Evolutionary conservation across 176 grass and related monocot genomes (phyloP).

Genomic region (Otatea glauca): DNA sequence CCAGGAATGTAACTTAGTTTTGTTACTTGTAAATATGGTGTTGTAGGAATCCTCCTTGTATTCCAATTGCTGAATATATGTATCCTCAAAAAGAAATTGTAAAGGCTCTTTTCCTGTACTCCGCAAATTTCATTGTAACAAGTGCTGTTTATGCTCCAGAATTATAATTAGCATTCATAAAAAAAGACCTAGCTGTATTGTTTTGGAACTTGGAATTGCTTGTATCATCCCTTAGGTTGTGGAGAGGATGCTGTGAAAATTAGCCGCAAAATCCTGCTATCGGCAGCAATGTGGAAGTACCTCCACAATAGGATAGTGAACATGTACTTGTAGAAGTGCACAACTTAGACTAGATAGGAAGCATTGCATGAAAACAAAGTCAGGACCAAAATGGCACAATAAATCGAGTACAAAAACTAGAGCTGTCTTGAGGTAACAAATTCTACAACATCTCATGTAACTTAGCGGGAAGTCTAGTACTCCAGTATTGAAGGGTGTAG

Average conservation of each 20-base stretch:
- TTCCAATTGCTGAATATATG: slow-evolving; percentile 36
- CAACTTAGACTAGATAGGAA: background rate
- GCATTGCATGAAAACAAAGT: background rate
- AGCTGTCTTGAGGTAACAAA: background rate
- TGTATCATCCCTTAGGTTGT: background rate
- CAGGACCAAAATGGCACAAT: background rate
- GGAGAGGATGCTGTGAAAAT: background rate
- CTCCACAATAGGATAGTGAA: slow-evolving; percentile 8
- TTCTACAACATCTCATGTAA: slow-evolving; percentile 2
- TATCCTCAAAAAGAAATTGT: slow-evolving; percentile 38
- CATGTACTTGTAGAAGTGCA: background rate
- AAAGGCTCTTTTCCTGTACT: slow-evolving; percentile 22
- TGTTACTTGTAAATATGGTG: slow-evolving; percentile 34
- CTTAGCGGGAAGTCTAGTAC: background rate
- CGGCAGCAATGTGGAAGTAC: background rate
- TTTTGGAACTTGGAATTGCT: slow-evolving; percentile 26
- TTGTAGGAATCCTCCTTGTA: slow-evolving; percentile 41
- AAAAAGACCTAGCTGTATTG: slow-evolving; percentile 3
- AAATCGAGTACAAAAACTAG: background rate
- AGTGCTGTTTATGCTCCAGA: slow-evolving; percentile 4
- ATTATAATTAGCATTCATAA: slow-evolving; percentile 8
- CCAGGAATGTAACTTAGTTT: slow-evolving; percentile 47
- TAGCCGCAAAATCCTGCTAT: background rate
- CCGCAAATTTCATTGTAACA: slow-evolving; percentile 3
- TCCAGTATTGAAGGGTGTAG: background rate